phyloP scores from a whole-genome alignment of 2,329 filamentous ascomycete genomes.

The Talaromyces piceae region DNA sequence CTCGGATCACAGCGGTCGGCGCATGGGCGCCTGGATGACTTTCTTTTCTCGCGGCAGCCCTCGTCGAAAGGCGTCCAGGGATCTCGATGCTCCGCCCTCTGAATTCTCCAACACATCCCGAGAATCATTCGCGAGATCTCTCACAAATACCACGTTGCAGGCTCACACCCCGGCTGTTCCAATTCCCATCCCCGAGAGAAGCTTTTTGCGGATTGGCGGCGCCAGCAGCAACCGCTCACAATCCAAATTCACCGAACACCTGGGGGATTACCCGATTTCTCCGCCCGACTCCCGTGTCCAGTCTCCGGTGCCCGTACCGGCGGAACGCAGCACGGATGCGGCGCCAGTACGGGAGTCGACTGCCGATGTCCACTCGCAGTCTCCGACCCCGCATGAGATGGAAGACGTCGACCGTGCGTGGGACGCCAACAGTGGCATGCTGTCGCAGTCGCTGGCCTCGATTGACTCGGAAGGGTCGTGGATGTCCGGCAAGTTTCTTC shows the following conservation, averaged over 20 bases:
- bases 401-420: conserved; percentile 26
- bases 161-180: conserved; percentile 24
- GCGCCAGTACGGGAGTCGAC: conserved; percentile 5
- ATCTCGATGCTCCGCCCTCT: conserved; percentile 49
- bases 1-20: conserved; percentile 47
- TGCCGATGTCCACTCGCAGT: conserved; percentile 16
- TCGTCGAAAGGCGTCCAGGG: conserved; percentile 49
- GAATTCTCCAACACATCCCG: conserved; percentile 91
- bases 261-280: conserved; percentile 80
- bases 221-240: conserved; percentile 72
- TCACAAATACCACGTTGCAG: conserved; percentile 39
- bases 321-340: conserved; percentile 21
- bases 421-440: conserved; percentile 34
- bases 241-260: conserved; percentile 86
- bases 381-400: conserved; percentile 22
- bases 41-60: conserved; percentile 64
- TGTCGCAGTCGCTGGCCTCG: conserved; percentile 82
- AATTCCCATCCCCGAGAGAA: conserved; percentile 30
- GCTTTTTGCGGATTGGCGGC: conserved; percentile 44
- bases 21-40: conserved; percentile 54
- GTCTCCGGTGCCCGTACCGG: conserved; percentile 57
- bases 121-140: conserved; percentile 66
- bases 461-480: conserved; percentile 95
- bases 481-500: conserved; percentile 69
- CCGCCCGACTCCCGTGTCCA: conserved; percentile 75